Conservation (phyloP, 345 rosid species). For the Eutrema yunnanense region DNA sequence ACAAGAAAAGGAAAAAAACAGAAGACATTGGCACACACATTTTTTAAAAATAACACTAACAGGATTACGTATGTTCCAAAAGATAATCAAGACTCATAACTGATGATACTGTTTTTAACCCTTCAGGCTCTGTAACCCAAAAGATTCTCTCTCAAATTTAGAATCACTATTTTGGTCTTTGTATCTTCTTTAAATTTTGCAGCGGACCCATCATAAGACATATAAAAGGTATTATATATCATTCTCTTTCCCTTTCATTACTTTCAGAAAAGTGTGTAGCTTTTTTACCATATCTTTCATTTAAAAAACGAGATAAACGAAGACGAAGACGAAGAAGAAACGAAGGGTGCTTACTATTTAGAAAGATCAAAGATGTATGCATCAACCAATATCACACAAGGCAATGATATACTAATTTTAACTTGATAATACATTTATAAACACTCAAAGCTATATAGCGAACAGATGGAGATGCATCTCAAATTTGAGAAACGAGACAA, state of each 20-base stretch:
- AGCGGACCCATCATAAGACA: slow-evolving; percentile 5
- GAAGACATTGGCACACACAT: background rate
- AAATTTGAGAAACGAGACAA: background rate
- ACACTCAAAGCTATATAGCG: background rate
- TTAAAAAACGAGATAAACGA: background rate
- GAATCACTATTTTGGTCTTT: slow-evolving; percentile 1
- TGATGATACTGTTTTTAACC: background rate
- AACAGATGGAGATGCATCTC: background rate
- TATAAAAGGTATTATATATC: background rate
- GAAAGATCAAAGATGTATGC: background rate
- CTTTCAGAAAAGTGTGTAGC: slow-evolving; percentile 26
- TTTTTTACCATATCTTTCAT: slow-evolving; percentile 14
- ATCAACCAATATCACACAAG: background rate
- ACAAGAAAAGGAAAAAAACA: background rate
- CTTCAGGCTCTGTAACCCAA: background rate
- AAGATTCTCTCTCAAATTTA: background rate
- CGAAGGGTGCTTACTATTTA: background rate
- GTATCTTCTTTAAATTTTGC: background rate
- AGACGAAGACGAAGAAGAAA: slow-evolving; percentile 3
- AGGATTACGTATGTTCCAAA: background rate
- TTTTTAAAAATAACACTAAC: background rate
- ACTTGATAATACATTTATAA: background rate
- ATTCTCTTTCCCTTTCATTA: slow-evolving; percentile 13
- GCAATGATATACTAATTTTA: background rate
- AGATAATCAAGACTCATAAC: background rate